These are phyloP conservation scores for Daldinia bambusicola DNA, from an alignment of 495 filamentous ascomycete species.

Conservation along the genomic window DNA sequence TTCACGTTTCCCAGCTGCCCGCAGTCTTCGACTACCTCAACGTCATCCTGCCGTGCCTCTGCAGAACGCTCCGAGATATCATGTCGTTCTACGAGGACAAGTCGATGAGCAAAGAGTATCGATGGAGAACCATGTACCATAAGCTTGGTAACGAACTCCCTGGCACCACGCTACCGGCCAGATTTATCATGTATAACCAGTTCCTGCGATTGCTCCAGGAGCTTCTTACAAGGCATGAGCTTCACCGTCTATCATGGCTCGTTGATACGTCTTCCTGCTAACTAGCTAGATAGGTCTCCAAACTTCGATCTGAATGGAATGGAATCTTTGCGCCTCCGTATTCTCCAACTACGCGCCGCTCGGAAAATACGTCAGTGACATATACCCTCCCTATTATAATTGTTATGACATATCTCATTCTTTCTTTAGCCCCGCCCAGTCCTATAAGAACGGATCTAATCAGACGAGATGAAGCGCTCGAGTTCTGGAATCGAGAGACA, in stretches of 20 bases:
- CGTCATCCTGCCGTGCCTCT: constrained; percentile 62
- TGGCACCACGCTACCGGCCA: constrained; percentile 59
- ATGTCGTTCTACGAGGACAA: constrained; percentile 61
- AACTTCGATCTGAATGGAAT: constrained; percentile 63
- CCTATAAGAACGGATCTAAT: constrained; percentile 46
- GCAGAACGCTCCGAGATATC: constrained; percentile 62
- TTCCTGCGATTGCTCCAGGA: constrained; percentile 60
- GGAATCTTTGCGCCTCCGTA: constrained; percentile 57
- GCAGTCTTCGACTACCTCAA: constrained; percentile 62
- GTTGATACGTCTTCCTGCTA: constrained; percentile 17
- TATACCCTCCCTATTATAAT: not conserved
- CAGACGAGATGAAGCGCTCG: constrained; percentile 46
- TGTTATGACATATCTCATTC: constrained; percentile 4
- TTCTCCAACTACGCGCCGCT: constrained; percentile 58
- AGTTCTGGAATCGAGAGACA: constrained; percentile 48
- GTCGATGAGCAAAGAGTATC: constrained; percentile 53
- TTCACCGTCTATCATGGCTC: not conserved
- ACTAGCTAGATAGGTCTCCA: constrained; percentile 53
- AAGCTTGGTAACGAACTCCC: constrained; percentile 60
- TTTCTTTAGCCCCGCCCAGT: constrained; percentile 40
- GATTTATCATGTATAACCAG: constrained; percentile 64
- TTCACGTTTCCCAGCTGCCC: constrained; percentile 58
- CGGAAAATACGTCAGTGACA: constrained; percentile 55
- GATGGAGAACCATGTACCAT: constrained; percentile 66
- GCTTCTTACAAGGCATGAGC: constrained; percentile 58